phyloP scores from a whole-genome alignment of 805 yeast species.

The Saccharomycopsis sp. region DNA sequence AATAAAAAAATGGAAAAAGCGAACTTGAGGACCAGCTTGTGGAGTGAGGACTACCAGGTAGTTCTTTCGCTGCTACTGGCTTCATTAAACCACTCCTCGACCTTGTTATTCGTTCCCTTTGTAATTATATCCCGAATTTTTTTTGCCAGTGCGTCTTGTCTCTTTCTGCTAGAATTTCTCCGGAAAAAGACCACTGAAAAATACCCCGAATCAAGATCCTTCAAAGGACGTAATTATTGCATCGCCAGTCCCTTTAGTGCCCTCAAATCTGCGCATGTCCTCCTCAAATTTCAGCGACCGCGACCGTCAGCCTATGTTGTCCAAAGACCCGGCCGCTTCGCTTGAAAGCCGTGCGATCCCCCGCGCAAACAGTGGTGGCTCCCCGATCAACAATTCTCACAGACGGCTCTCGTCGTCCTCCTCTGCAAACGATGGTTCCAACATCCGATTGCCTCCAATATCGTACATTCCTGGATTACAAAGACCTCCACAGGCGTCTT shows the following conservation, averaged over 20 bases:
- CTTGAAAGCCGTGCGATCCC: background rate
- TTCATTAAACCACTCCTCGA: background rate
- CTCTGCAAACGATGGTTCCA: background rate
- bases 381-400: background rate
- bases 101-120: no score
- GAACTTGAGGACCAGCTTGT: background rate
- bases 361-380: no score
- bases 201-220: background rate
- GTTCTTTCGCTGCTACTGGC: background rate
- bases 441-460: constrained; percentile 34
- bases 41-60: background rate
- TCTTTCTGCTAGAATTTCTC: background rate
- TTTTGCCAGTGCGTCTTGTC: background rate
- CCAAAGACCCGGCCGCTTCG: background rate
- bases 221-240: background rate
- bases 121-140: no score
- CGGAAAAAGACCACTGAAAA: background rate
- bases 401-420: background rate
- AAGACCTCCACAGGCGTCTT: constrained; percentile 1
- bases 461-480: constrained; percentile 28
- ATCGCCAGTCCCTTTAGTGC: background rate
- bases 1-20: background rate
- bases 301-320: background rate
- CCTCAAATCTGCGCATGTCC: background rate
- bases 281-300: background rate